Percentiles rank a stretch among this genome's conserved stretches.
Conservation (phyloP, 2,329 filamentous ascomycete species). For the Xenosphaeropsis pyriputrescens region DNA sequence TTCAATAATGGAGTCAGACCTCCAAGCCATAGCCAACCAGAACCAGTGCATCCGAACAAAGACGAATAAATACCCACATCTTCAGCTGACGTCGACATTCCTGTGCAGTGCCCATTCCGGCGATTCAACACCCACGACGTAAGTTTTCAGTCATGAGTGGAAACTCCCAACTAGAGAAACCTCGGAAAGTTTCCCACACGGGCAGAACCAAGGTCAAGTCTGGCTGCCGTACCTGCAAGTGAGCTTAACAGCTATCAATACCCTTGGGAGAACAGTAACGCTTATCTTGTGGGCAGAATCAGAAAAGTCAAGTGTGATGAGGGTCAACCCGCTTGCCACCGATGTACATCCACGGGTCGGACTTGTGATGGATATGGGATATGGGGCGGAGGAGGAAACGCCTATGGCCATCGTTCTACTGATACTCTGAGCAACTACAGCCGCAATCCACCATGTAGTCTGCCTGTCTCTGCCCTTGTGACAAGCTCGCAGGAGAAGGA, state of each 20-base stretch:
- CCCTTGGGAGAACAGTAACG: not conserved
- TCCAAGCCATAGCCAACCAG: not conserved
- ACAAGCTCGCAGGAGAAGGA: conserved; percentile 21
- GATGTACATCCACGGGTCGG: conserved; percentile 25
- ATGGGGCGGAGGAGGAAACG: conserved; percentile 7
- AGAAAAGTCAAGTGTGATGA: conserved; percentile 44
- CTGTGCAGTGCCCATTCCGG: not conserved
- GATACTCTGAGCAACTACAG: conserved; percentile 9
- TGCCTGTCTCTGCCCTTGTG: conserved; percentile 23
- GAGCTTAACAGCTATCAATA: conserved; percentile 4
- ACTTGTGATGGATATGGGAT: conserved; percentile 25
- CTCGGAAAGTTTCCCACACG: not conserved
- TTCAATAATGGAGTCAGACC: no score
- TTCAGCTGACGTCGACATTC: not conserved
- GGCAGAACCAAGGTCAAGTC: conserved; percentile 21
- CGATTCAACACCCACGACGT: not conserved
- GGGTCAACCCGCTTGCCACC: conserved; percentile 32
- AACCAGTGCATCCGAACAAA: not conserved
- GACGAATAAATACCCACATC: not conserved
- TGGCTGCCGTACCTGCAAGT: conserved; percentile 27
- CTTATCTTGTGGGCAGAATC: conserved; percentile 20
- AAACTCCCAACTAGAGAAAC: not conserved
- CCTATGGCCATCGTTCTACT: conserved; percentile 8
- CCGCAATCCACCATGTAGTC: conserved; percentile 18
- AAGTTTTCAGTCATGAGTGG: not conserved